Conservation (phyloP, 2,329 filamentous ascomycete genomes). For the Plectosphaerella cucumerina region DNA sequence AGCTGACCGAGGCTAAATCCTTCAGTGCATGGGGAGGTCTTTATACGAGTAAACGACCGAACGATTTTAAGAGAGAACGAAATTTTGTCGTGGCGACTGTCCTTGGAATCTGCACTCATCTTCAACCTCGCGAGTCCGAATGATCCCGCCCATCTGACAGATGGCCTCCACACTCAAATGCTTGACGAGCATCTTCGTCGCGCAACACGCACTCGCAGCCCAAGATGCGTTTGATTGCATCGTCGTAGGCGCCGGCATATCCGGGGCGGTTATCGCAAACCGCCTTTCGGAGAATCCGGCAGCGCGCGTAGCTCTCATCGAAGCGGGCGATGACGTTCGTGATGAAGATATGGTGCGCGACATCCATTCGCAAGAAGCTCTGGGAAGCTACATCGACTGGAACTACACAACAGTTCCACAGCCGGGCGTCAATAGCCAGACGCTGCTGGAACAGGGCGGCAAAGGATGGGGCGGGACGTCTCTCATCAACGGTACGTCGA, state of each 20-base stretch:
- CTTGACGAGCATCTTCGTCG: too few species aligned
- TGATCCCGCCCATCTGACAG: too few species aligned
- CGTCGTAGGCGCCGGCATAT: slow-evolving; percentile 31
- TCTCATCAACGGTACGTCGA: slow-evolving; percentile 30
- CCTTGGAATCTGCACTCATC: too few species aligned
- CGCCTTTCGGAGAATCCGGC: slow-evolving; percentile 27
- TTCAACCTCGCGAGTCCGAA: too few species aligned
- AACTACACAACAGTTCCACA: slow-evolving; percentile 27
- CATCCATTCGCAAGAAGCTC: slow-evolving; percentile 17
- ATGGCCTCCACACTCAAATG: too few species aligned
- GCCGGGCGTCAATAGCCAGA: slow-evolving; percentile 22
- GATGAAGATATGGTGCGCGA: slow-evolving; percentile 26
- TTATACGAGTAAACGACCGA: too few species aligned
- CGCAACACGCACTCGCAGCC: too few species aligned
- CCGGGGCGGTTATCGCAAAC: slow-evolving; percentile 31
- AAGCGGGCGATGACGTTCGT: slow-evolving; percentile 29
- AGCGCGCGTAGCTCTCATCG: slow-evolving; percentile 28
- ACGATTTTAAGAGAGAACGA: too few species aligned
- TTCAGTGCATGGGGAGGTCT: too few species aligned
- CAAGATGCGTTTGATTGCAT: slow-evolving; percentile 26
- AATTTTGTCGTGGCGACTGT: too few species aligned
- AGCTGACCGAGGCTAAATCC: too few species aligned
- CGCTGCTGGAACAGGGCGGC: slow-evolving; percentile 26
- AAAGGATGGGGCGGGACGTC: slow-evolving; percentile 35
- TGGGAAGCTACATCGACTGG: slow-evolving; percentile 27